Base-by-base conservation (phyloP, 2,329 filamentous ascomycete species). In the Colletotrichum melonis region DNA sequence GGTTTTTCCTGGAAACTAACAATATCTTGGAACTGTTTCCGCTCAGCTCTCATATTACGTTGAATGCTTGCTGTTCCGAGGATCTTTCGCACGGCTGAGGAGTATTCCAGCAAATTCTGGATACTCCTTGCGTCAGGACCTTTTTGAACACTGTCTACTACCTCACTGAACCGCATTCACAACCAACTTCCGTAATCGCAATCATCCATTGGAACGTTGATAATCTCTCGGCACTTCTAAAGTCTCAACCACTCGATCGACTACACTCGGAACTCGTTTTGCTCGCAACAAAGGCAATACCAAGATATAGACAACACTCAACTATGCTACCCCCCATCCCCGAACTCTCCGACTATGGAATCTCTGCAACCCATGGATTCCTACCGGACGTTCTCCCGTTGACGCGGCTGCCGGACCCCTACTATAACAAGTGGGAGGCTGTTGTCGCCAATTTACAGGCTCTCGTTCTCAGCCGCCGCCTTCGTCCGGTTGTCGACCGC, bases 391-490 rank as follows among this genome's bases (percentile, higher is more conserved):
- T 94, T 76, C 85, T 93, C 46, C 97, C 97, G 55, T 87, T 98
- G 75, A 92, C 94, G 74, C 86, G 90, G 68, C 91, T 99, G 16
- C 93, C 95, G 11, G 94, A 98, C 80, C 90, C 93, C 3, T 98
- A 98, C 86, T 99, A 98, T 84, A 92, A 94, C 82, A 94, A 95
- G 80, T 99, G 97, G 97, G 97, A 99, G 84, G 90, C 93, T 58
- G 89, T 98, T 63, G 90, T 93, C 42, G 90, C 92, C 77, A 98
- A 98, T 79, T 88, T 99, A 35, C 97, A 98, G 84, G 91, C 92
- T 14, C 87, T 98, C 73, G 92, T 98, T 64, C 88, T 98, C 69
- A 97, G 92, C 83, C 94, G 93, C 81, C 92, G 95, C 74, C 87
- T 99, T 75, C 92, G 95, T 58, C 89, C 91, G 63, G 91, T 95